Percentiles rank a stretch among this genome's conserved stretches.
Conservation (phyloP, 202 grass and related monocot species). For the Thinopyrum obtusiflorum region DNA sequence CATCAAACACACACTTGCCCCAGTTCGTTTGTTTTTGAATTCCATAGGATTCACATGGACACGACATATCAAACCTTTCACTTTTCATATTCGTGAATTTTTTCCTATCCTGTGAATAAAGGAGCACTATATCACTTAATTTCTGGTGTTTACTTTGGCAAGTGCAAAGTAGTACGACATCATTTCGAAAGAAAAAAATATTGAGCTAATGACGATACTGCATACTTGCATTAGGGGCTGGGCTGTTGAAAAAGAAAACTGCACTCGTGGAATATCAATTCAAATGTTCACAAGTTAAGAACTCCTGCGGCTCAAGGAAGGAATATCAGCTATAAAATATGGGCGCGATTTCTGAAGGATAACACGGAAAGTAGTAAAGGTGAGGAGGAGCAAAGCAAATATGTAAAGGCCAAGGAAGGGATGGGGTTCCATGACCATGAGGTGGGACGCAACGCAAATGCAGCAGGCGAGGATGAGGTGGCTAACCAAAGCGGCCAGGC, state of each 20-base stretch:
- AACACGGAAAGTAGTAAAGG: too few species aligned
- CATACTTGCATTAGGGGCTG: neutral
- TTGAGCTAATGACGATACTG: neutral
- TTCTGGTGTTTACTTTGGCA: neutral
- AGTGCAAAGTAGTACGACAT: neutral
- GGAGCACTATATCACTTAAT: too few species aligned
- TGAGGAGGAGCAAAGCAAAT: neutral
- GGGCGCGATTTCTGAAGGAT: too few species aligned
- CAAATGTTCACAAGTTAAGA: neutral
- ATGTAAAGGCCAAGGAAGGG: neutral
- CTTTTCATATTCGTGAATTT: too few species aligned
- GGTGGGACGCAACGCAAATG: neutral
- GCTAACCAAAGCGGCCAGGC: slow-evolving; percentile 7
- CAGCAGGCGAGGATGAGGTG: neutral
- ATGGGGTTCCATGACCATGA: slow-evolving; percentile 15
- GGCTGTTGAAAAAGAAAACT: neutral
- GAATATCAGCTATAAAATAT: neutral
- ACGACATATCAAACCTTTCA: too few species aligned
- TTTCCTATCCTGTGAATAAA: too few species aligned
- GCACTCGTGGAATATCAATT: neutral
- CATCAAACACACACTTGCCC: too few species aligned
- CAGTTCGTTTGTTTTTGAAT: too few species aligned
- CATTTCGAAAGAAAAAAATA: neutral
- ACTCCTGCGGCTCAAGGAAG: neutral
- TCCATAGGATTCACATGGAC: too few species aligned